Evolutionary conservation across 257 asterid genomes (phyloP), one percentile per base, ranked within the genome.

Genomic region (Solanum clarkiae): DNA sequence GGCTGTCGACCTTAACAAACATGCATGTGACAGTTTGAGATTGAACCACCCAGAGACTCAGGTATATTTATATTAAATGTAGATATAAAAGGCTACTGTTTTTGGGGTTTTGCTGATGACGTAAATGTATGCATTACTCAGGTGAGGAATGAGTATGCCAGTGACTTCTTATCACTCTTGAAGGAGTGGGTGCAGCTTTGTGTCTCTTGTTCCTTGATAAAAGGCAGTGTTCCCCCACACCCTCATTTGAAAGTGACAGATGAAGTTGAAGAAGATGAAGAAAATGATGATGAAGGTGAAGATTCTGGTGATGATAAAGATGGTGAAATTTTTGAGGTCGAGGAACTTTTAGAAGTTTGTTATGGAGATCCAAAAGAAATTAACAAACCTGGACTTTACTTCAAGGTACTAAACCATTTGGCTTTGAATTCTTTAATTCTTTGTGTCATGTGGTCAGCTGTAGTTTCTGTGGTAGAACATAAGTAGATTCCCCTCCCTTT

Each of bases 1-100:
- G 99, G 99, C 99, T 10, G 93, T 96, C 32, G 99, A 96, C 84
- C n/a, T 91, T 7, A 94, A 93, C 72, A 36, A 66, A 22, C 56
- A 16, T 80, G 94, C 94, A 9, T 92, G 93, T 32, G 88, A 84
- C 15, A 90, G 94, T 17, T 81, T 90, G 75, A 88, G 79, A 29
- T 53, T 12, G 32, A 91, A 91, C 86, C 94, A 91, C 79, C 94
- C 94, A 7, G 84, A 84, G 57, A 84, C 89, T 2, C 86, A 91
- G 90, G 93, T 91, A 74, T 7, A 29, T 36, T 36, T 36, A 36
- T 1, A 42, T 13, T 57, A 13, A 17, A 32, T 5, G 9, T 36
- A 9, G 53, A 54, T 18, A 18, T 18, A 18, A 17, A 17, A 40
- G 12, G 53, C 4, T 4, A 68, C 36, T 56, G 10, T 12, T 69